Evolutionary conservation across 768 basidiomycete genomes (phyloP).

Genomic region (Neoboletus magnificus): DNA sequence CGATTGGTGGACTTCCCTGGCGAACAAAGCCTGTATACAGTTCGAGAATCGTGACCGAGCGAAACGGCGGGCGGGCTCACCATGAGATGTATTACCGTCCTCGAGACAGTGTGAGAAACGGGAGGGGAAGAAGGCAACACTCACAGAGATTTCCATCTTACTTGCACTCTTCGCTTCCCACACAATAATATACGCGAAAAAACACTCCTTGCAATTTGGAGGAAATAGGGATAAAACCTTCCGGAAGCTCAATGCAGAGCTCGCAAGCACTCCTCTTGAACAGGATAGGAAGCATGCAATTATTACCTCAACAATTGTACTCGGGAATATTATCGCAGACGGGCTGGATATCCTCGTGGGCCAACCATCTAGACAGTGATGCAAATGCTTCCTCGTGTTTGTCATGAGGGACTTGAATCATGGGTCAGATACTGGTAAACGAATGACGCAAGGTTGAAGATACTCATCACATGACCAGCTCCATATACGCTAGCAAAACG

Average conservation of each 20-base stretch:
- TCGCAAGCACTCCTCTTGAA: neutral
- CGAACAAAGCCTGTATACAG: too few relatives aligned
- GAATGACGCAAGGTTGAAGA: slow-evolving; percentile 5
- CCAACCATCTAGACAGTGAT: slow-evolving; percentile 67
- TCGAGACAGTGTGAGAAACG: neutral
- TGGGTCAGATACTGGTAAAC: slow-evolving; percentile 15
- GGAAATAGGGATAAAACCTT: neutral
- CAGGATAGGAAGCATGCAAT: neutral
- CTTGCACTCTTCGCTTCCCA: neutral
- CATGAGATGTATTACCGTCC: neutral
- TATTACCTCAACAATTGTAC: neutral
- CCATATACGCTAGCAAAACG: slow-evolving; percentile 61
- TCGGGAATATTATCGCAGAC: neutral
- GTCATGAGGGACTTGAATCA: slow-evolving; percentile 58
- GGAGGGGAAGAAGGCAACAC: too few relatives aligned
- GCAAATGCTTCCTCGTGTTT: slow-evolving; percentile 61
- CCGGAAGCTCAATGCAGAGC: neutral
- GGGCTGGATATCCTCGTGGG: slow-evolving; percentile 36
- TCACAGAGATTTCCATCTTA: neutral
- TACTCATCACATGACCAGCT: slow-evolving; percentile 73
- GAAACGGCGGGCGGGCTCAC: too few relatives aligned
- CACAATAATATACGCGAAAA: neutral
- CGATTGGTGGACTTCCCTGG: too few relatives aligned
- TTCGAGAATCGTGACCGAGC: too few relatives aligned
- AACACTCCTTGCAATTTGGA: neutral